phyloP scores from a whole-genome alignment of 176 grass and related monocot genomes.

The Oryza meridionalis region DNA sequence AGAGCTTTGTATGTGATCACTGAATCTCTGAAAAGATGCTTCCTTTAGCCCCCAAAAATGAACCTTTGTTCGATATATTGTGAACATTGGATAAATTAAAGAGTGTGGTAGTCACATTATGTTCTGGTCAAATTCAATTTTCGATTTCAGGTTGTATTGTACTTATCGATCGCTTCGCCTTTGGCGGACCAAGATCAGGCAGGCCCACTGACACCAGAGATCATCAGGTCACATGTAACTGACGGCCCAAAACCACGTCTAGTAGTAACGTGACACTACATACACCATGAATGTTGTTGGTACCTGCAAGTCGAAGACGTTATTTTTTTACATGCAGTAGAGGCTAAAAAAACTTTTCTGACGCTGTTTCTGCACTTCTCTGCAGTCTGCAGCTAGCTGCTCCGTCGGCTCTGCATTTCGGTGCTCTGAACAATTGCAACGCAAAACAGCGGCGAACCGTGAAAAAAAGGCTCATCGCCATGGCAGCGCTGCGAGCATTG shows the following conservation, averaged over 20 bases:
- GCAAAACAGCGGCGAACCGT: background rate
- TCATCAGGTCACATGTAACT: slow-evolving; percentile 46
- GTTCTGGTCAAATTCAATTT: slow-evolving; percentile 12
- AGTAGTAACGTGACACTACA: background rate
- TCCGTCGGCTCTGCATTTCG: background rate
- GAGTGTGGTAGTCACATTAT: slow-evolving; percentile 6
- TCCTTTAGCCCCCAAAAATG: background rate
- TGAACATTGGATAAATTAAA: background rate
- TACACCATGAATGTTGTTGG: slow-evolving; percentile 39
- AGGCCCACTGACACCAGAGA: slow-evolving; percentile 52
- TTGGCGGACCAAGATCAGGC: slow-evolving; percentile 48
- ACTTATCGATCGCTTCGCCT: slow-evolving; percentile 41
- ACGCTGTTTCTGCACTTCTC: background rate
- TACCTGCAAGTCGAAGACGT: background rate
- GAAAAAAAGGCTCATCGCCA: background rate
- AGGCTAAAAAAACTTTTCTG: background rate
- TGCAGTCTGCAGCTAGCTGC: background rate
- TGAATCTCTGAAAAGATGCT: slow-evolving; percentile 29
- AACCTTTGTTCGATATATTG: background rate
- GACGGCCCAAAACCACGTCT: slow-evolving; percentile 42
- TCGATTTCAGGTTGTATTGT: slow-evolving; percentile 20
- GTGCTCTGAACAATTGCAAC: background rate
- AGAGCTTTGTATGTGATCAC: slow-evolving; percentile 30
- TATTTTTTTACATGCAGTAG: background rate
- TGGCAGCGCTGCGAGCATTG: slow-evolving; percentile 20